These are phyloP conservation scores for Udeniomyces megalosporus DNA, from an alignment of 768 basidiomycete species.

Conservation along the genomic window DNA sequence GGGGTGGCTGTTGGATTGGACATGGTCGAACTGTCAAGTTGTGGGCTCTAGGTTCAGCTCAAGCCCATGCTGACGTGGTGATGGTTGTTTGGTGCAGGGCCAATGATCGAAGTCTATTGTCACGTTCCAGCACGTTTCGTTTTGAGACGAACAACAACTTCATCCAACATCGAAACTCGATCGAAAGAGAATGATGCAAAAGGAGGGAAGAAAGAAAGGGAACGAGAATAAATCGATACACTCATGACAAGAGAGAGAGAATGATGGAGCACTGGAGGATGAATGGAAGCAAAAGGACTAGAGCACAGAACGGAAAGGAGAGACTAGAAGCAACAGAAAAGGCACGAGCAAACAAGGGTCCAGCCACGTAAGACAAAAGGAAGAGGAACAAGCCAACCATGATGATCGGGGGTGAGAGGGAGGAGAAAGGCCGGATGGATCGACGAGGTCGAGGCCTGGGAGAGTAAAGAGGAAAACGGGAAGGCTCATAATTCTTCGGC, in stretches of 20 bases:
- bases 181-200: neutral
- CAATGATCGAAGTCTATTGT: neutral
- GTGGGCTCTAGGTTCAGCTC: neutral
- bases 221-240: neutral
- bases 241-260: neutral
- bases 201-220: neutral
- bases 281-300: neutral
- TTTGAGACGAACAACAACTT: too few species aligned
- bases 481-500: conserved; percentile 2
- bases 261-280: neutral
- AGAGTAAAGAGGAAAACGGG: neutral
- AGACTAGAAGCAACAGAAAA: neutral
- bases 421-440: too few species aligned
- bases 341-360: neutral
- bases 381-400: neutral
- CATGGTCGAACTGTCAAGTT: neutral
- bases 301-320: neutral
- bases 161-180: neutral
- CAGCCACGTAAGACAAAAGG: neutral
- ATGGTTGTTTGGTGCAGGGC: neutral
- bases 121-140: too few species aligned
- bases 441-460: neutral
- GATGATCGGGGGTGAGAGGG: neutral
- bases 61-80: neutral
- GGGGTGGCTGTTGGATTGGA: neutral